These are phyloP conservation scores for Hyphopichia khmerensis DNA, from an alignment of 1,139 yeast genomes.

Conservation along the genomic window DNA sequence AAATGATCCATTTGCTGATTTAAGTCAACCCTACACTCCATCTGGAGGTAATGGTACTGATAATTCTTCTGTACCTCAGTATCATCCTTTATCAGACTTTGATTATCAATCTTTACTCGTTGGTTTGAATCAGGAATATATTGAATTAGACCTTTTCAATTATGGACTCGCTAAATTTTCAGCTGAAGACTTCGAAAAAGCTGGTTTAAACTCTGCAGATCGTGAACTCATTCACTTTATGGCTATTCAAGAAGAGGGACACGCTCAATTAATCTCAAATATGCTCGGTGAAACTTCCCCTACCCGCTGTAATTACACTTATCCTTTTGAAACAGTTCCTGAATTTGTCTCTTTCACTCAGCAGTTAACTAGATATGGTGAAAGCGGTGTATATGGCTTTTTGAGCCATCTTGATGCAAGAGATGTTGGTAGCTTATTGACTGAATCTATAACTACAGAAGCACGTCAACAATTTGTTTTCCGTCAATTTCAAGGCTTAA, in stretches of 20 bases:
- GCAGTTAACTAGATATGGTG: slow-evolving; percentile 2
- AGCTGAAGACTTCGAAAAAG: slow-evolving; percentile 3
- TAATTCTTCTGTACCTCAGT: slow-evolving; percentile 1
- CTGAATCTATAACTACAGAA: slow-evolving; percentile 4
- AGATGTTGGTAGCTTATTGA: slow-evolving; percentile 1
- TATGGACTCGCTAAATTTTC: slow-evolving; percentile 5
- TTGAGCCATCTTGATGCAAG: slow-evolving; percentile 1
- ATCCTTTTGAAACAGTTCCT: slow-evolving; percentile 2
- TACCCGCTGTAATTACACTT: slow-evolving; percentile 4
- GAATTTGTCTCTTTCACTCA: slow-evolving; percentile 1
- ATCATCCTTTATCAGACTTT: slow-evolving; percentile 5
- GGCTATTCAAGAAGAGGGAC: slow-evolving; percentile 6
- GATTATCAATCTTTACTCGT: slow-evolving; percentile 5
- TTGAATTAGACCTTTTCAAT: slow-evolving; percentile 5
- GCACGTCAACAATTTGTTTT: slow-evolving; percentile 5
- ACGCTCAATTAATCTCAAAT: slow-evolving; percentile 4
- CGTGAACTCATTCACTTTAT: slow-evolving; percentile 5
- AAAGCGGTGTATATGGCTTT: slow-evolving; percentile 1
- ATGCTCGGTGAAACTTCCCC: slow-evolving; percentile 5
- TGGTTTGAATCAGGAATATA: slow-evolving; percentile 5
- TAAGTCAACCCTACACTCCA: background rate
- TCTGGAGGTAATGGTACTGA: slow-evolving; percentile 1
- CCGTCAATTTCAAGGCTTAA: slow-evolving; percentile 5
- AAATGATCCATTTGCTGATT: slow-evolving; percentile 3
- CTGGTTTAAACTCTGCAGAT: slow-evolving; percentile 5